Evolutionary conservation across 108 stramenopile species (phyloP).

Genomic region (Nitzschia putrida): DNA sequence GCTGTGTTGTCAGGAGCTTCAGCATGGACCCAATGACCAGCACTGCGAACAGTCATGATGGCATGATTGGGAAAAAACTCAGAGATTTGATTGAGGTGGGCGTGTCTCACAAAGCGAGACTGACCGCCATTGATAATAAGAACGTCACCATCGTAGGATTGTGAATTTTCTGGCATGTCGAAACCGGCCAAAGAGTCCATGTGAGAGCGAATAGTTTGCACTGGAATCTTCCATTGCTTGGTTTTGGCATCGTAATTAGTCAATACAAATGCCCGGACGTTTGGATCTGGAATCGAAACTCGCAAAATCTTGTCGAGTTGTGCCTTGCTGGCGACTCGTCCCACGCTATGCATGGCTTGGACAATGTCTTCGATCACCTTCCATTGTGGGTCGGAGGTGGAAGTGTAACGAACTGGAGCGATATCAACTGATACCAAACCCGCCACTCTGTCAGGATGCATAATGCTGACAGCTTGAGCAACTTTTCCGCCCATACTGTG

Average conservation of each 20-base stretch:
- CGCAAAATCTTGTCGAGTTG: slow-evolving; percentile 66
- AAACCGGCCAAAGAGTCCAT: slow-evolving; percentile 84
- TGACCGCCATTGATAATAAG: slow-evolving; percentile 91
- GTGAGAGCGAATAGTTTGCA: slow-evolving; percentile 72
- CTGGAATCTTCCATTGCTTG: slow-evolving; percentile 80
- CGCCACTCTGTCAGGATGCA: slow-evolving; percentile 76
- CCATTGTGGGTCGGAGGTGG: slow-evolving; percentile 62
- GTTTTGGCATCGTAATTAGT: slow-evolving; percentile 77
- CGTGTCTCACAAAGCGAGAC: slow-evolving; percentile 85
- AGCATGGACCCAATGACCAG: slow-evolving; percentile 95
- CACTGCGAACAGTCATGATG: slow-evolving; percentile 86
- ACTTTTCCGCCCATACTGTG: slow-evolving; percentile 97
- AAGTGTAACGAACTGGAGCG: slow-evolving; percentile 80
- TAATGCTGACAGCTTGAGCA: slow-evolving; percentile 74
- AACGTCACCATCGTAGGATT: slow-evolving; percentile 64
- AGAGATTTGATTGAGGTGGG: slow-evolving; percentile 78
- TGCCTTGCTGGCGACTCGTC: slow-evolving; percentile 46
- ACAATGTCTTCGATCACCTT: slow-evolving; percentile 83
- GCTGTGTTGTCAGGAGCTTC: slow-evolving; percentile 86
- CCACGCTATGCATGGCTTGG: slow-evolving; percentile 54
- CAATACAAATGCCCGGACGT: slow-evolving; percentile 84
- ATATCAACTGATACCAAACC: slow-evolving; percentile 91
- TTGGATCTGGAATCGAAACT: slow-evolving; percentile 74
- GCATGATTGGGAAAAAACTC: slow-evolving; percentile 88
- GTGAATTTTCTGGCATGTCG: slow-evolving; percentile 28